Evolutionary conservation across 192 early-diverging fungal genomes (phyloP).

Genomic region (Geranomyces variabilis): DNA sequence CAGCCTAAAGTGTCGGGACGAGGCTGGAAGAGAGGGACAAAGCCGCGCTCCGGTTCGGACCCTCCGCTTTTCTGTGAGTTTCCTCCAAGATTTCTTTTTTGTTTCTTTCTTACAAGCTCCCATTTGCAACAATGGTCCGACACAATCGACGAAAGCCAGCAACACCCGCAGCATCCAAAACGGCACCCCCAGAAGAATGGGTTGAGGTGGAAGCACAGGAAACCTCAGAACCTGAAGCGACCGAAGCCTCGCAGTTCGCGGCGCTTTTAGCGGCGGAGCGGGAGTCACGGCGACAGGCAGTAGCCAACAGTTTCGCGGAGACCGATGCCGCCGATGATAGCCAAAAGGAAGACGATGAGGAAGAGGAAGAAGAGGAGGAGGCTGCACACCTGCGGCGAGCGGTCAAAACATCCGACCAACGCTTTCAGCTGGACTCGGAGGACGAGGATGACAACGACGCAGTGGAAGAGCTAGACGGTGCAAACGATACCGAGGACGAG

Average conservation of each 20-base stretch:
- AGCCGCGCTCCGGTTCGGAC: too few relatives aligned
- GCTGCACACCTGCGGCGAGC: not conserved
- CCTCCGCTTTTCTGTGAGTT: too few relatives aligned
- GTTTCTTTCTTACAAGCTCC: too few relatives aligned
- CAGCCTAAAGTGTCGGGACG: too few relatives aligned
- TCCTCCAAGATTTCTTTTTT: too few relatives aligned
- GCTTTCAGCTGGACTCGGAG: not conserved
- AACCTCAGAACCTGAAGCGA: not conserved
- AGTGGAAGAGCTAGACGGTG: too few relatives aligned
- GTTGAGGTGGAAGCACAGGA: not conserved
- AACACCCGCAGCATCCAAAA: not conserved
- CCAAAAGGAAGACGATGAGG: not conserved
- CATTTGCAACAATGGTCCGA: not conserved
- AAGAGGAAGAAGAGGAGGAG: slow-evolving; percentile 8
- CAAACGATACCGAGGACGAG: not conserved
- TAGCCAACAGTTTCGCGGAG: slow-evolving; percentile 1
- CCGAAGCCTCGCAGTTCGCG: not conserved
- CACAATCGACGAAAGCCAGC: not conserved
- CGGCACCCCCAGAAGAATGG: not conserved
- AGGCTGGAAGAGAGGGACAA: too few relatives aligned
- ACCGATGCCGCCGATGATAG: not conserved
- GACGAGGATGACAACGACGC: slow-evolving; percentile 2
- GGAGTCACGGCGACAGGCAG: not conserved
- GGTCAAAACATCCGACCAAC: not conserved
- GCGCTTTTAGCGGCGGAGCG: not conserved